phyloP scores from a whole-genome alignment of 495 filamentous ascomycete genomes.

The Neurospora sublineolata region DNA sequence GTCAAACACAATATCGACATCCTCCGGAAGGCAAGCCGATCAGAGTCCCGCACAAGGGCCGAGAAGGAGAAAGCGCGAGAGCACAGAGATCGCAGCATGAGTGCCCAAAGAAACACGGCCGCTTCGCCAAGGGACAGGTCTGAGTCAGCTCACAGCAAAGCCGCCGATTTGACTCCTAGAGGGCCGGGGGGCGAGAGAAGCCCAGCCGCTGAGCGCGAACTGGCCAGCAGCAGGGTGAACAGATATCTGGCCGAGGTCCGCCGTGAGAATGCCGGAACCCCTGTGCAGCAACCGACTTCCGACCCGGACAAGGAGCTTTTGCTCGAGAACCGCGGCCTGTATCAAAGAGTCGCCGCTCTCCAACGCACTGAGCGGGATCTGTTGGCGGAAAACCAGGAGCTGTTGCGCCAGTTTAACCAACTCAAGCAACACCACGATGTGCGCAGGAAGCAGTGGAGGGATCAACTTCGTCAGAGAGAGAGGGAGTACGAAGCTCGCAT shows the following conservation, averaged over 20 bases:
- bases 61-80: neutral
- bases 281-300: neutral
- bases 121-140: neutral
- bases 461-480: constrained; percentile 5
- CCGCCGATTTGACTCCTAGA: too few species aligned
- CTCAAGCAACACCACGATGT: constrained; percentile 4
- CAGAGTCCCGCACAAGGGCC: neutral
- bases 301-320: neutral
- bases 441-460: constrained; percentile 5
- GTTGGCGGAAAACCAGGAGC: constrained; percentile 9
- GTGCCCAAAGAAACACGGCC: neutral
- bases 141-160: neutral
- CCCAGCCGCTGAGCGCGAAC: neutral
- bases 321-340: constrained; percentile 12
- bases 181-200: too few species aligned
- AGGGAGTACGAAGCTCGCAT: constrained; percentile 5
- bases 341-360: constrained; percentile 13
- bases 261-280: neutral
- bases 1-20: too few species aligned
- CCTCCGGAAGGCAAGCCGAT: neutral
- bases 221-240: constrained; percentile 3
- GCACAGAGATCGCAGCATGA: neutral
- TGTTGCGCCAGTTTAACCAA: neutral
- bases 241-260: too few species aligned
- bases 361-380: constrained; percentile 13